Conservation (phyloP, 2,329 filamentous ascomycete genomes). For the Paecilomyces formosus region DNA sequence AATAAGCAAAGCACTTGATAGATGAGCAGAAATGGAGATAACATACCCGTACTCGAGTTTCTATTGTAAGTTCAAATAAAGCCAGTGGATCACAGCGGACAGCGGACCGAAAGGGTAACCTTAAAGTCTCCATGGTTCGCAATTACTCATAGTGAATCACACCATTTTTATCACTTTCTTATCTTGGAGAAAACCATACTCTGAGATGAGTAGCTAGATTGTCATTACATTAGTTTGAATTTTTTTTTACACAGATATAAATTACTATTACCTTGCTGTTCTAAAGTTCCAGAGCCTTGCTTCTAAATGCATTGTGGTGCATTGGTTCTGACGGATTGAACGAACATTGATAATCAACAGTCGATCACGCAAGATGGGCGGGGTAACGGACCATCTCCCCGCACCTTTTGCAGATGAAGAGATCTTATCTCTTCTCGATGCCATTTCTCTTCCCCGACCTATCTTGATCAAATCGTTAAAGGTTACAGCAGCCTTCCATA, state of each 20-base stretch:
- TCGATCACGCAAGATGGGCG: background rate
- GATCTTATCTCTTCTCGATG: conserved; percentile 1
- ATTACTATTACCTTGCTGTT: background rate
- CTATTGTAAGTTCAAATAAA: background rate
- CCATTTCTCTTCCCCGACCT: background rate
- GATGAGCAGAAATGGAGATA: too few species aligned
- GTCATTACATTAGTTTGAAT: background rate
- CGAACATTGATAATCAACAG: background rate
- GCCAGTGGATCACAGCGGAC: background rate
- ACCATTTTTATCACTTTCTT: background rate
- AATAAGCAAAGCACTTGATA: too few species aligned
- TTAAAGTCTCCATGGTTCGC: background rate
- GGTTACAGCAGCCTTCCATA: conserved; percentile 4
- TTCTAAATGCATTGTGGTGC: background rate
- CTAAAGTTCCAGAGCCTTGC: background rate
- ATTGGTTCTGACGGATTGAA: background rate
- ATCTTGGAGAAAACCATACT: background rate
- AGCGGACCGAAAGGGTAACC: background rate
- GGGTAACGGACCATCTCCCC: conserved; percentile 2
- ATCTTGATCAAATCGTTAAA: conserved; percentile 3
- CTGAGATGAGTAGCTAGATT: too few species aligned
- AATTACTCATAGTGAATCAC: background rate
- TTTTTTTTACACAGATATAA: background rate
- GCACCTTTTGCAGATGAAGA: background rate
- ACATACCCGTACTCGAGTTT: too few species aligned